These are phyloP conservation scores for Ascochyta pisi DNA, from an alignment of 2,329 filamentous ascomycete species.

Conservation along the genomic window DNA sequence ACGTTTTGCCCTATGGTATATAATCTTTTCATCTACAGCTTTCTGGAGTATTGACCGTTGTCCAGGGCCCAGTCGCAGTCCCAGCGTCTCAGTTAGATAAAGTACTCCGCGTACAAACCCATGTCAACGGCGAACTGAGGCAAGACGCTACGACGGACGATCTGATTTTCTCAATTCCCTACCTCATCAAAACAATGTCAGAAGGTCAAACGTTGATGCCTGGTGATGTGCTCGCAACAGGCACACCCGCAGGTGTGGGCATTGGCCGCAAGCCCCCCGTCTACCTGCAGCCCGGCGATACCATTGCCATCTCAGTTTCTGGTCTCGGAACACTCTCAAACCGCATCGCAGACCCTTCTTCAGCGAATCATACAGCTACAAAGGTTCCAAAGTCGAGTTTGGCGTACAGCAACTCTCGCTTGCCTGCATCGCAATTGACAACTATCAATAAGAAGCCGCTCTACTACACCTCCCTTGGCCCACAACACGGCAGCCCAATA, in stretches of 20 bases:
- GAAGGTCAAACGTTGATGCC: constrained; percentile 54
- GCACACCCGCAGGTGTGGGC: constrained; percentile 53
- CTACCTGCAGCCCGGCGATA: constrained; percentile 38
- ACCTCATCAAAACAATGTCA: constrained; percentile 57
- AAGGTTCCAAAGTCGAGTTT: not conserved
- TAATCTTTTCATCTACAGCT: not conserved
- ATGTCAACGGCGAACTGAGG: constrained; percentile 56
- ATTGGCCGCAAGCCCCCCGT: constrained; percentile 50
- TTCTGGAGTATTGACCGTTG: not conserved
- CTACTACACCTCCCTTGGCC: constrained; percentile 47
- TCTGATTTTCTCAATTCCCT: constrained; percentile 54
- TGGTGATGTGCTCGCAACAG: constrained; percentile 58
- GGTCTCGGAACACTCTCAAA: constrained; percentile 39
- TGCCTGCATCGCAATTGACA: constrained; percentile 44
- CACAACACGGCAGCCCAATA: constrained; percentile 37
- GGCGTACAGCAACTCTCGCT: constrained; percentile 28
- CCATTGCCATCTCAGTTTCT: constrained; percentile 30
- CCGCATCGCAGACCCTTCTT: constrained; percentile 53
- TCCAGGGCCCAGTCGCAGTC: constrained; percentile 60
- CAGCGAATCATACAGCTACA: constrained; percentile 30
- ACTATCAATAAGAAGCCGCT: constrained; percentile 52
- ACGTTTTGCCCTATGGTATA: constrained; percentile 63
- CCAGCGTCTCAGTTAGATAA: constrained; percentile 55
- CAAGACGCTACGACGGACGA: constrained; percentile 58
- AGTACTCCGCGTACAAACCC: constrained; percentile 53